These are phyloP conservation scores for Anthostomella pinea DNA, from an alignment of 2,329 filamentous ascomycete genomes.

Conservation along the genomic window DNA sequence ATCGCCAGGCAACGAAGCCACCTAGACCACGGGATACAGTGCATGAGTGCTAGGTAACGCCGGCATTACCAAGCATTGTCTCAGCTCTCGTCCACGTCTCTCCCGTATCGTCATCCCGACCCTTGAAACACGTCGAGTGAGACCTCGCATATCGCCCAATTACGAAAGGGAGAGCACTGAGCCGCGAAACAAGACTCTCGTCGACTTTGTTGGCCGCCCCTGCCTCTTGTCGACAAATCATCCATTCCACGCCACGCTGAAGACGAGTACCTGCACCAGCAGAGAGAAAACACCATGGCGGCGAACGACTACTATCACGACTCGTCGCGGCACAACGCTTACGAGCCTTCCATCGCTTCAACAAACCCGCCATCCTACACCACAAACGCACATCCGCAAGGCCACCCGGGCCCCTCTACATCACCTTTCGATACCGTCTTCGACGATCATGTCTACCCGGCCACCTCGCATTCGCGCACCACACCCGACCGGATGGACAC, in stretches of 20 bases:
- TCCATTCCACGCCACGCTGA: too few relatives aligned
- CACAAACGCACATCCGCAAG: constrained; percentile 32
- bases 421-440: constrained; percentile 66
- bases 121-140: too few relatives aligned
- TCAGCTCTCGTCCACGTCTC: too few relatives aligned
- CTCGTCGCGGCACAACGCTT: constrained; percentile 36
- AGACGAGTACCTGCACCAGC: neutral
- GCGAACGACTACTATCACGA: constrained; percentile 65
- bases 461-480: constrained; percentile 40
- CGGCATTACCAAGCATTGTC: too few relatives aligned
- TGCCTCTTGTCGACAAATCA: neutral
- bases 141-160: too few relatives aligned
- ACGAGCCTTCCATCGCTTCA: constrained; percentile 40
- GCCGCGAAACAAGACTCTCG: too few relatives aligned
- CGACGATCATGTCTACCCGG: constrained; percentile 64
- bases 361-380: constrained; percentile 44
- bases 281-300: constrained; percentile 46
- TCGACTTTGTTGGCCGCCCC: neutral
- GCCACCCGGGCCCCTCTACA: constrained; percentile 32
- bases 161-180: too few relatives aligned
- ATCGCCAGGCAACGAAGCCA: too few relatives aligned
- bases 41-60: too few relatives aligned
- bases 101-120: too few relatives aligned
- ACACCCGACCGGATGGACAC: constrained; percentile 29
- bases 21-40: too few relatives aligned